phyloP scores from a whole-genome alignment of 441 rosid genomes.

The Theobroma grandiflorum region DNA sequence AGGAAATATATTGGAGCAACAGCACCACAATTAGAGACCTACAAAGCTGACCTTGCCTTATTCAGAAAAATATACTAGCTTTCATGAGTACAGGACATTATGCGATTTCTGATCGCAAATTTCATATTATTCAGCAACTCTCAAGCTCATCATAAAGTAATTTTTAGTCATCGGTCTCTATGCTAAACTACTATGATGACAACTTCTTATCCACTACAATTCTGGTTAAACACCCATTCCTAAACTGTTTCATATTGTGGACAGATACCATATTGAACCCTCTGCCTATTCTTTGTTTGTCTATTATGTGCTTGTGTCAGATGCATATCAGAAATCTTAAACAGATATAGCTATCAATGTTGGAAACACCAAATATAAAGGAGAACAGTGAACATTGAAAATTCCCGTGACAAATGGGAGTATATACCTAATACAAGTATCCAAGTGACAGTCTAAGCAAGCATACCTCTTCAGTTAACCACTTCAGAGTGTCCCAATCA shows the following conservation, averaged over 20 bases:
- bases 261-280: not conserved
- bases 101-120: not conserved
- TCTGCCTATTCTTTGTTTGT: not conserved
- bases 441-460: conserved; percentile 20
- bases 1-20: not conserved
- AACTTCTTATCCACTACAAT: not conserved
- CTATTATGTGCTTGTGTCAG: not conserved
- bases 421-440: not conserved
- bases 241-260: not conserved
- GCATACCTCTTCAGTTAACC: conserved; percentile 90
- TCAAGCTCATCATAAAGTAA: not conserved
- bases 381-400: not conserved
- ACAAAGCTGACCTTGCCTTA: not conserved
- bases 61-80: not conserved
- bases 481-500: conserved; percentile 82
- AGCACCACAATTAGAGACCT: not conserved
- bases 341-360: not conserved
- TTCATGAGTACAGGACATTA: not conserved
- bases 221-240: not conserved
- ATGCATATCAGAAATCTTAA: too few relatives aligned
- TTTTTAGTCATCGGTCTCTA: not conserved
- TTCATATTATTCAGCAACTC: not conserved
- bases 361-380: not conserved
- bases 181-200: not conserved
- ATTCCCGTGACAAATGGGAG: not conserved